Evolutionary conservation across 2,329 filamentous ascomycete species (phyloP).

Genomic region (Myotisia sp.): DNA sequence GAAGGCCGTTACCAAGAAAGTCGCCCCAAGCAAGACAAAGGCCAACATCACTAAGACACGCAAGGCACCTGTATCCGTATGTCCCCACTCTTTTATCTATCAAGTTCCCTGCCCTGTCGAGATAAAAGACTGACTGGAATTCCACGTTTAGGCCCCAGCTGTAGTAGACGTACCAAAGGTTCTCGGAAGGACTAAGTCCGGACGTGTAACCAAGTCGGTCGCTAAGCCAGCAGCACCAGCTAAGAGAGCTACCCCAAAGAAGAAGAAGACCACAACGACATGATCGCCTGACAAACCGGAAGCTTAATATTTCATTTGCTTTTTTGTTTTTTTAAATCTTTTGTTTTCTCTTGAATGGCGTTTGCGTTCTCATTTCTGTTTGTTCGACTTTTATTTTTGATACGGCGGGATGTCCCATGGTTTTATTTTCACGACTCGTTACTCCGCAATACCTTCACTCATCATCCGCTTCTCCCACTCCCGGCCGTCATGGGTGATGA

Average conservation of each 20-base stretch:
- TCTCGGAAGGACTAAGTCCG: conserved; percentile 71
- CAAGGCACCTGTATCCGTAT: conserved; percentile 34
- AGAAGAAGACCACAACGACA: conserved; percentile 26
- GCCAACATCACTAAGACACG: conserved; percentile 41
- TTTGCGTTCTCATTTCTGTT: conserved; percentile 18
- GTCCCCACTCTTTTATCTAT: conserved; percentile 11
- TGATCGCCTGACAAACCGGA: conserved; percentile 33
- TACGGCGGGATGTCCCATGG: no score
- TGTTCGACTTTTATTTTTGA: conserved; percentile 19
- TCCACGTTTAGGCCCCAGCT: conserved; percentile 46
- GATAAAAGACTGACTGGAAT: neutral
- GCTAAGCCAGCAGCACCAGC: conserved; percentile 31
- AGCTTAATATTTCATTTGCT: no score
- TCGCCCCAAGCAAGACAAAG: conserved; percentile 40
- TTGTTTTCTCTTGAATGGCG: neutral
- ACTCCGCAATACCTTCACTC: no score
- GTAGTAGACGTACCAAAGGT: conserved; percentile 56
- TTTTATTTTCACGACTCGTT: no score
- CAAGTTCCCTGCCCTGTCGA: neutral
- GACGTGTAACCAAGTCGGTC: conserved; percentile 60
- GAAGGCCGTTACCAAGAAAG: conserved; percentile 35
- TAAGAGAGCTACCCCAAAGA: conserved; percentile 30
- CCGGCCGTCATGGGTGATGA: no score
- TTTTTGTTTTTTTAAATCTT: no score
- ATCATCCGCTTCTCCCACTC: no score